Base-by-base conservation (phyloP, 306 rosid genomes). In the Myrica gale region DNA sequence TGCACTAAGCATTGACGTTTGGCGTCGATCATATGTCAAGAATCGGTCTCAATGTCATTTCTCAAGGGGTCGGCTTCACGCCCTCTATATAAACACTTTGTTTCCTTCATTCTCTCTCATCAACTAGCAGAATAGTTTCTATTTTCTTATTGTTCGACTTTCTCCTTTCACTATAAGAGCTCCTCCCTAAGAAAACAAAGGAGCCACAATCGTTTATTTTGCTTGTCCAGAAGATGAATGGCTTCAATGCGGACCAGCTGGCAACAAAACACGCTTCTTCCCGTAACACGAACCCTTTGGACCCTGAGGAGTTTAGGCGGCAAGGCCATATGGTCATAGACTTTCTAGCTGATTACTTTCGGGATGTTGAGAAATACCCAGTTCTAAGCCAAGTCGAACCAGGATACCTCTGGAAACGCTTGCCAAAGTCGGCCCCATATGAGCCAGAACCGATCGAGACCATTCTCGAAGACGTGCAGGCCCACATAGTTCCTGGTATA, bases 321-420 rank as follows among this genome's bases (percentile, higher is more conserved):
- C 79, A 86, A 75, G 83, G 78, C 67, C 73, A 86, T 42, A 78
- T 80, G 77, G n/a, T 76, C 6, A 51, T 75, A 0, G 83, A 86
- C 50, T 86, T 81, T 70, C 77, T 83, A 3, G 85, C 86, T 0
- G 76, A 84, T 58, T 83, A 86, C 42, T 81, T 81, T 74, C 19
- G 50, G 42, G 72, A 73, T 60, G 71, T 86, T 5, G 84, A 81
- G 19, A 74, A 81, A 10, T 74, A 37, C 63, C 84, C 84, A 0
- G 82, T 83, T 47, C 26, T 65, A 17, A 86, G 87, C 76, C 85
- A 72, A 70, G 84, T 81, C 7, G 46, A 37, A 74, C 87, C 86
- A 0, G 79, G 72, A 1, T 86, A 83, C 56, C 84, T 83, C 4
- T 68, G 13, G 21, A 73, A 62, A 45, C 32, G 9, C 5, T 43